Base-by-base conservation (phyloP, 2,329 filamentous ascomycete species). In the Fusarium robinianum region DNA sequence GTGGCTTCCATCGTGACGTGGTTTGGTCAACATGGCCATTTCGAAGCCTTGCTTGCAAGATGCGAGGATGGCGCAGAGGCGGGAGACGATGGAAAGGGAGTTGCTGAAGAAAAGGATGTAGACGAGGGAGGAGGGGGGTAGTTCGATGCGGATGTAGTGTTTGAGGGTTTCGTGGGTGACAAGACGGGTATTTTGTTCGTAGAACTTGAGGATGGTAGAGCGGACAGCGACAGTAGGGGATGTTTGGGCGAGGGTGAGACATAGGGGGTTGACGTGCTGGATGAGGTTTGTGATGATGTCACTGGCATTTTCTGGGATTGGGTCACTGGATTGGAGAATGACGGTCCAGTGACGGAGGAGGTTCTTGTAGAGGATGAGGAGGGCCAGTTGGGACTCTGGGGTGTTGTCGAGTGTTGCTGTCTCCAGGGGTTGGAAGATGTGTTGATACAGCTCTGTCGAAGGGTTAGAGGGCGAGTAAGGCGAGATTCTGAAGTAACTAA, bases 11-110 rank as follows among this genome's bases (percentile, higher is more conserved):
- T 67, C 31, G 49, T 51, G 60, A 58, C 32, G 53, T 43, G 58
- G 61, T 49, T 62, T 72, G 39, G 75, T 63, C 41, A 71, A 56
- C 71, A 80, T 80, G 44, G 84, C 81, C 17, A 71, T 67, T 62
- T 92, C 87, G 59, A 92, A 89, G 0, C 84, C 81, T 16, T 75
- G 75, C 65, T 94, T 94, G 71, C 90, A 92, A 29, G 69, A 71
- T 3, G 85, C 83, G 18, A 95, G 74, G 17, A 90, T 75, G 34
- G 76, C 76, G 62, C 83, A 89, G 22, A 90, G 77, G 5, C 85
- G 82, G 6, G 88, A 87, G 4, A 87, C 72, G 11, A 79, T 79
- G 12, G 77, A 77, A 10, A 83, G 72, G 3, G 82, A 87, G 14
- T 76, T 69, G 45, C 76, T 79, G 64, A 94, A 90, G 51, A 84